Percentiles rank a stretch among this genome's conserved stretches.
phyloP scores from a whole-genome alignment of 352 stramenopile species.

The Pythium phragmiticola region DNA sequence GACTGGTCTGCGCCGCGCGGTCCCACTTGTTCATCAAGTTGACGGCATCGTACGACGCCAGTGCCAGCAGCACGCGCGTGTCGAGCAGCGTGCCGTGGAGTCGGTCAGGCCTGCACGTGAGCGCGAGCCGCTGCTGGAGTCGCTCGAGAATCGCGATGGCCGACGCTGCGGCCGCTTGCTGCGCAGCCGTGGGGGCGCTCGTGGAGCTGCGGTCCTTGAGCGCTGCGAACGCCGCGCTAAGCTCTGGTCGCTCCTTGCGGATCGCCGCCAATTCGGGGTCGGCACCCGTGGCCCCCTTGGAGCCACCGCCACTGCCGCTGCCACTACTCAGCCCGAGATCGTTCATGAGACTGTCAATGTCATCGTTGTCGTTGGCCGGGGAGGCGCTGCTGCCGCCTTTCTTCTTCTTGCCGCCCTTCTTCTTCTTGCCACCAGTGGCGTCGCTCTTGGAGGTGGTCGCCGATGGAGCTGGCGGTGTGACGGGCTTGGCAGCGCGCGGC shows the following conservation, averaged over 20 bases:
- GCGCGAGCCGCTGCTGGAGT: slow-evolving; percentile 7
- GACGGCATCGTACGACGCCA: slow-evolving; percentile 14
- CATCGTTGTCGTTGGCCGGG: not conserved
- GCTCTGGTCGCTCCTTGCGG: slow-evolving; percentile 7
- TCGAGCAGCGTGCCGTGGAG: not conserved
- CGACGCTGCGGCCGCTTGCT: not conserved
- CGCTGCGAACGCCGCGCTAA: slow-evolving; percentile 3
- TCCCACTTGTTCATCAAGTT: slow-evolving; percentile 22
- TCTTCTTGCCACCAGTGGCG: slow-evolving; percentile 2
- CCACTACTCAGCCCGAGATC: slow-evolving; percentile 4
- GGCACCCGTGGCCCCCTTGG: not conserved
- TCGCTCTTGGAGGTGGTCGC: not conserved
- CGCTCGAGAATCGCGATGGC: slow-evolving; percentile 10
- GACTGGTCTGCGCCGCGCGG: slow-evolving; percentile 10
- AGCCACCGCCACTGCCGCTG: not conserved
- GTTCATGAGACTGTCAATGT: slow-evolving; percentile 18
- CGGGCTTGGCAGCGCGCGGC: not conserved
- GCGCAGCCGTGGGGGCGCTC: not conserved
- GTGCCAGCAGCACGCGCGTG: slow-evolving; percentile 4
- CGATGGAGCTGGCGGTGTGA: not conserved
- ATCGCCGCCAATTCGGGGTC: slow-evolving; percentile 9
- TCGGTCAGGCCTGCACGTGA: slow-evolving; percentile 9
- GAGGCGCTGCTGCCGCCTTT: not conserved
- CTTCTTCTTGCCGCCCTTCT: slow-evolving; percentile 12
- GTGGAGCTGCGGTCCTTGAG: slow-evolving; percentile 1